Base-by-base conservation (phyloP, 805 yeast genomes). In the Barnettozyma populi region DNA sequence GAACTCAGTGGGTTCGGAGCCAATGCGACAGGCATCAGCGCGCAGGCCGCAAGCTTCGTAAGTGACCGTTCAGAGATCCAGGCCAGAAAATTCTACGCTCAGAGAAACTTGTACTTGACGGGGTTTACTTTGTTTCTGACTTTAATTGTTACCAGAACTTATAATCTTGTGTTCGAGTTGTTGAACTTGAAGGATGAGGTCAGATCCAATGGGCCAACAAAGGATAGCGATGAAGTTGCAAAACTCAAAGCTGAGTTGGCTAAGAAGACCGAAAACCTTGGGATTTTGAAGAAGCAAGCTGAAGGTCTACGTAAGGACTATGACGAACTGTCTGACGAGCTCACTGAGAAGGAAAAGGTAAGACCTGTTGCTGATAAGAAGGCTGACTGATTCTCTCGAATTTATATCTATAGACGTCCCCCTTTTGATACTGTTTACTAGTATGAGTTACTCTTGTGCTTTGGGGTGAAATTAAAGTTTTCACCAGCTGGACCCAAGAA, bases 61-160 rank as follows among this genome's bases (percentile, higher is more conserved):
- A 61, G 68, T 41, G 92, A 86, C 57, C 75, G 96, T 50, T 71
- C 89, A 19, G 98, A 94, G 61, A 74, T 86, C 47, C 90, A 86
- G 66, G 94, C 97, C 20, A 80, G 97, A 67, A 79, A 90, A 61
- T 94, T 94, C 68, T 90, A 90, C 63, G 89, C 97, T 19, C 99
- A 94, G 71, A 82, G 99, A 71, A 94, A 94, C 73, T 80, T 90
- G 84, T 94, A 94, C 60, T 75, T 94, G 44, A 89, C 97, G 57
- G 99, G 99, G 1, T 89, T 90, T 69, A 90, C 98, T 2, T 76
- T 94, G 65, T 94, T 94, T 65, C 73, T 94, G 60, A 86, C 96
- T 2, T 74, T 90, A 61, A 84, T 89, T 45, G 80, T 90, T 56
- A 82, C 84, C 61, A 79, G 97, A 69, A 89, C 97, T 2, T 89